These are phyloP conservation scores for Sutorius eximius DNA, from an alignment of 1,284 basidiomycete genomes.

Conservation along the genomic window DNA sequence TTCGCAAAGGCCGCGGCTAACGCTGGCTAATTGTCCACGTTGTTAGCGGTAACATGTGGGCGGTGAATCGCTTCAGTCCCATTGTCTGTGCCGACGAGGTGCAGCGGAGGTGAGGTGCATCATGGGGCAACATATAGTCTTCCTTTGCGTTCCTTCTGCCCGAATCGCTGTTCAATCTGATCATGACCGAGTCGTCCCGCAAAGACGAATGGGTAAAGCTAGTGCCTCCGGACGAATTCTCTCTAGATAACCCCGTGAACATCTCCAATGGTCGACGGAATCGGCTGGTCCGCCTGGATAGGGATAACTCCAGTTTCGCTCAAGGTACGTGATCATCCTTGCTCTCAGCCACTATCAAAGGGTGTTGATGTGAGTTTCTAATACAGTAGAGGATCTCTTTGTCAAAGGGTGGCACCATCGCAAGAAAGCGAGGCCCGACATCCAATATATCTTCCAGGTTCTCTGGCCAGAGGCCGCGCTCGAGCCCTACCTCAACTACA, in stretches of 20 bases:
- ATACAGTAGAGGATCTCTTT: conserved; percentile 51
- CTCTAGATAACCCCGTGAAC: conserved; percentile 44
- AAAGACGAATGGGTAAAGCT: conserved; percentile 34
- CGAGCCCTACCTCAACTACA: conserved; percentile 49
- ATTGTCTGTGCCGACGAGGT: conserved; percentile 18
- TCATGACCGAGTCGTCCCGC: conserved; percentile 17
- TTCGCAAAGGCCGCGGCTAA: conserved; percentile 11
- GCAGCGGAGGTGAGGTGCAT: conserved; percentile 26
- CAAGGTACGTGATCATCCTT: conserved; percentile 23
- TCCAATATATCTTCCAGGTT: conserved; percentile 54
- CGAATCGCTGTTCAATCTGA: conserved; percentile 8
- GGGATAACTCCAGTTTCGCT: conserved; percentile 18
- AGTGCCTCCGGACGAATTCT: conserved; percentile 43
- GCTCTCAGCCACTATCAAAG: not conserved
- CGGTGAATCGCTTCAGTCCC: conserved; percentile 2
- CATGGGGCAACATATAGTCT: conserved; percentile 23
- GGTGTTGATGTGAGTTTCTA: not conserved
- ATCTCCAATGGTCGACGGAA: conserved; percentile 34
- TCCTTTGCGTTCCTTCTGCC: not conserved
- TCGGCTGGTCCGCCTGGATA: conserved; percentile 38
- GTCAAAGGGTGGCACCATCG: conserved; percentile 57
- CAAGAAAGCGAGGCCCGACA: conserved; percentile 48
- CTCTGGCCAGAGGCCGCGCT: conserved; percentile 45
- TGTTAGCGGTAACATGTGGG: conserved; percentile 12
- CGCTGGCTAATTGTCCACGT: conserved; percentile 20